Evolutionary conservation across 2,329 filamentous ascomycete species (phyloP).

Genomic region (Teratosphaeria pseudoeucalypti): DNA sequence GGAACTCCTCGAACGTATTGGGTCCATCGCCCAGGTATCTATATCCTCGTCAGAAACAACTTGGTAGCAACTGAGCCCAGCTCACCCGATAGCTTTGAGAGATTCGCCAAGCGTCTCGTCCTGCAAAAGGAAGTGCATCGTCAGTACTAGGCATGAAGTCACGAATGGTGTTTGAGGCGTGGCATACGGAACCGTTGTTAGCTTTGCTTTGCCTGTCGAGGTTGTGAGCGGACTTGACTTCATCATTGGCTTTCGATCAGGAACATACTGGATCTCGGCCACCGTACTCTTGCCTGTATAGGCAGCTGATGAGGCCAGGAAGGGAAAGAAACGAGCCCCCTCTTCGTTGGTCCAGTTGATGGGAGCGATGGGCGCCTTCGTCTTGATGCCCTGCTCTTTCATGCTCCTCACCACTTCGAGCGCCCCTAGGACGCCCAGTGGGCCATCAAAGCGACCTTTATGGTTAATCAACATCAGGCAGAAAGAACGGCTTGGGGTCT

Average conservation of each 20-base stretch:
- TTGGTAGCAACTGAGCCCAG: not conserved
- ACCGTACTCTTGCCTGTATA: constrained; percentile 13
- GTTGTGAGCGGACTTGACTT: not conserved
- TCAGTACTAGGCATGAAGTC: constrained; percentile 4
- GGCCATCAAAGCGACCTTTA: not conserved
- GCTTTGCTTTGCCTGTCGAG: constrained; percentile 19
- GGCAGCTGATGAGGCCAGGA: constrained; percentile 6
- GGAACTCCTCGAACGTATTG: constrained; percentile 6
- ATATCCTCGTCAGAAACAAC: constrained; percentile 7
- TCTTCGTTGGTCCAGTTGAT: constrained; percentile 21
- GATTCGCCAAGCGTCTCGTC: not conserved
- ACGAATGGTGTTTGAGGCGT: constrained; percentile 10
- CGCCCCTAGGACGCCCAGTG: constrained; percentile 16
- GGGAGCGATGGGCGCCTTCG: constrained; percentile 13
- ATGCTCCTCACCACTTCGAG: constrained; percentile 29
- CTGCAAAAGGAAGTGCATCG: constrained; percentile 11
- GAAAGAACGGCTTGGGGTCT: constrained; percentile 12
- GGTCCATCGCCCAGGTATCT: constrained; percentile 20
- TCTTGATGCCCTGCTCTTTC: constrained; percentile 21
- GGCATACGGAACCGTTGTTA: constrained; percentile 13
- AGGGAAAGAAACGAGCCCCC: constrained; percentile 9
- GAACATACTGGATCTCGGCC: constrained; percentile 16
- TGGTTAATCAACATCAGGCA: not conserved
- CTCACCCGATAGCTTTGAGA: not conserved
- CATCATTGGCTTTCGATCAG: not conserved